These are phyloP conservation scores for Trypanosoma melophagium DNA, from an alignment of 208 protist genomes.

Conservation along the genomic window DNA sequence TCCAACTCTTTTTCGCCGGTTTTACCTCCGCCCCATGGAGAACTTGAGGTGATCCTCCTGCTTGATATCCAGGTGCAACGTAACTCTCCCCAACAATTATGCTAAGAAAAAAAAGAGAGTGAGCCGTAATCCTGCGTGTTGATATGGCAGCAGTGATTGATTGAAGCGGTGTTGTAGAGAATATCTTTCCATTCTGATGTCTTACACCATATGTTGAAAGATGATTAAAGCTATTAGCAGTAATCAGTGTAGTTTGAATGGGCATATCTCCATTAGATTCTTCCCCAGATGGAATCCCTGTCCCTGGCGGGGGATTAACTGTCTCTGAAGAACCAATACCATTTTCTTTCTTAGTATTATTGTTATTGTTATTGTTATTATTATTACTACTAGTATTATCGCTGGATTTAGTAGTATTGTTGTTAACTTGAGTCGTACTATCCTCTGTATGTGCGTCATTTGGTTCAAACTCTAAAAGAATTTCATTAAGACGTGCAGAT, in stretches of 20 bases:
- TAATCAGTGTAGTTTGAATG: conserved; percentile 72
- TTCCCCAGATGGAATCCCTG: conserved; percentile 1
- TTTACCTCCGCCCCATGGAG: conserved; percentile 2
- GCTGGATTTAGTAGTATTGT: background rate
- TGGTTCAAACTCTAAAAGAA: conserved; percentile 40
- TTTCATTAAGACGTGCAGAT: conserved; percentile 43
- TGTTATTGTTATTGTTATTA: conserved; percentile 1
- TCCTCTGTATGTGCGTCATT: background rate
- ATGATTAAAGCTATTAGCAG: conserved; percentile 80
- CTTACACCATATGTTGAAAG: conserved; percentile 63
- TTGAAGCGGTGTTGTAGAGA: conserved; percentile 61
- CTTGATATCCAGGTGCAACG: conserved; percentile 12
- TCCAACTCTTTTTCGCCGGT: background rate
- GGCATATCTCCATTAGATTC: conserved; percentile 31
- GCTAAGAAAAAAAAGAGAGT: conserved; percentile 58
- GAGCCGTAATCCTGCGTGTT: conserved; percentile 75
- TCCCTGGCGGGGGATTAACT: background rate
- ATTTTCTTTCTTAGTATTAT: background rate
- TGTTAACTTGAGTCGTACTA: background rate
- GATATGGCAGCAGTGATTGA: conserved; percentile 61
- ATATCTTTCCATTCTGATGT: conserved; percentile 65
- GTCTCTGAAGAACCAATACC: background rate
- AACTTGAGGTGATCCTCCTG: background rate
- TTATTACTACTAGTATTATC: background rate
- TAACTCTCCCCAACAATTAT: conserved; percentile 35